Percentiles rank a stretch among this genome's conserved stretches.
Evolutionary conservation across 140 eudicot species (phyloP).

Genomic region (Oenanthe javanica): DNA sequence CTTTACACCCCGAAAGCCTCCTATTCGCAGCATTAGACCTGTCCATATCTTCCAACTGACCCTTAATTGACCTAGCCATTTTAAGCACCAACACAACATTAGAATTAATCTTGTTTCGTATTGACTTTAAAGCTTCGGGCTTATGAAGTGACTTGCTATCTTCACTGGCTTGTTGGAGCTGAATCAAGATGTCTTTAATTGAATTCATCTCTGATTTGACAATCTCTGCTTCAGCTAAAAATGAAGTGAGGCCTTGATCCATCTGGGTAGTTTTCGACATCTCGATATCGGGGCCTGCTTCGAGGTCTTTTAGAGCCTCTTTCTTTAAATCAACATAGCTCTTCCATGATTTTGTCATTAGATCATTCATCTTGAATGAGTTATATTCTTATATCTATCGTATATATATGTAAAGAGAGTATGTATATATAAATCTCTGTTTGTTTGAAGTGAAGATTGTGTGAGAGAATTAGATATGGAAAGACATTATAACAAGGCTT

Average conservation of each 20-base stretch:
- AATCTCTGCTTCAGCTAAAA: conserved; percentile 72
- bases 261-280: conserved; percentile 36
- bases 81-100: conserved; percentile 55
- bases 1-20: conserved; percentile 63
- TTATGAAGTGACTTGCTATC: conserved; percentile 69
- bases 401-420: not conserved
- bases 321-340: conserved; percentile 91
- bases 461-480: not conserved
- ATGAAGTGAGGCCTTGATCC: conserved; percentile 59
- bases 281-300: conserved; percentile 38
- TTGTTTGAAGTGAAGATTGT: conserved; percentile 1
- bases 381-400: not conserved
- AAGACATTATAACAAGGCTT: too few species aligned
- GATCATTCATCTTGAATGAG: conserved; percentile 58
- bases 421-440: not conserved
- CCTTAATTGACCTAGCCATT: conserved; percentile 44
- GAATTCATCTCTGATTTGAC: conserved; percentile 61
- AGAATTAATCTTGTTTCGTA: conserved; percentile 36
- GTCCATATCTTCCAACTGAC: conserved; percentile 72
- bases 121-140: conserved; percentile 50
- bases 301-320: conserved; percentile 67
- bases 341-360: conserved; percentile 79
- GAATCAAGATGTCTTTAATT: conserved; percentile 42
- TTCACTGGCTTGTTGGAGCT: conserved; percentile 37
- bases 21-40: conserved; percentile 52